phyloP scores from a whole-genome alignment of 2,329 filamentous ascomycete genomes.

The Xylaria sp. region DNA sequence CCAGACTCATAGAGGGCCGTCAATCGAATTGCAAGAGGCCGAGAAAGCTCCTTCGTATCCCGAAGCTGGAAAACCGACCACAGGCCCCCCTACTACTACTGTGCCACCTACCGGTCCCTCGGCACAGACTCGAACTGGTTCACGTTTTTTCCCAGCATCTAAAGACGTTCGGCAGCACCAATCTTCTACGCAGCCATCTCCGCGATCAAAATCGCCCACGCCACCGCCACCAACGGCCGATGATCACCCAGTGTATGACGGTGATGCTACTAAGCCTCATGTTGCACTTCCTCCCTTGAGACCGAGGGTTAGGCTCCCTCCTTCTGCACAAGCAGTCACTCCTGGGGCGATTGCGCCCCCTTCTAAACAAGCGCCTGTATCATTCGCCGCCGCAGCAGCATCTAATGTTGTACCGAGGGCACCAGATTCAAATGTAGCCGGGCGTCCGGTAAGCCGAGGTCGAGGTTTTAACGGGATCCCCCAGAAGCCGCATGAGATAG shows the following conservation, averaged over 20 bases:
- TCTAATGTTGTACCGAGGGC: slow-evolving; percentile 30
- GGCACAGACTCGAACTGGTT: slow-evolving; percentile 56
- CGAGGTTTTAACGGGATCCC: slow-evolving; percentile 33
- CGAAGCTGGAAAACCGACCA: slow-evolving; percentile 28
- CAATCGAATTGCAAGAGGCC: slow-evolving; percentile 14
- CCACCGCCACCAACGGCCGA: slow-evolving; percentile 74
- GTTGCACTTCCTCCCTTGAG: slow-evolving; percentile 73
- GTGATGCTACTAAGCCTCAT: slow-evolving; percentile 67
- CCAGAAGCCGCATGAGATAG: slow-evolving; percentile 40
- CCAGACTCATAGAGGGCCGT: slow-evolving; percentile 24
- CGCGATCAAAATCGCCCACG: slow-evolving; percentile 63
- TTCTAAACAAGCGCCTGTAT: slow-evolving; percentile 49
- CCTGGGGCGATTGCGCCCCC: slow-evolving; percentile 43
- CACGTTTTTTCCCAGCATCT: slow-evolving; percentile 65
- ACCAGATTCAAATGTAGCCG: slow-evolving; percentile 17
- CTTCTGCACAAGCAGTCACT: slow-evolving; percentile 57
- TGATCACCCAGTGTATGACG: slow-evolving; percentile 74
- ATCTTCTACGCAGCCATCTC: slow-evolving; percentile 43
- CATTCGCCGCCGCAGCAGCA: slow-evolving; percentile 49
- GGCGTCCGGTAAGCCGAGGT: slow-evolving; percentile 36
- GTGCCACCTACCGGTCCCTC: slow-evolving; percentile 29
- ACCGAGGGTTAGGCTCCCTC: slow-evolving; percentile 82
- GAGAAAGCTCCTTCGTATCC: slow-evolving; percentile 25
- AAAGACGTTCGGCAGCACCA: slow-evolving; percentile 55
- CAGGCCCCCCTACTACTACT: slow-evolving; percentile 11